Evolutionary conservation across 352 stramenopile species (phyloP), one percentile per base, ranked within the genome.

Genomic region (Pythium utonaiense): DNA sequence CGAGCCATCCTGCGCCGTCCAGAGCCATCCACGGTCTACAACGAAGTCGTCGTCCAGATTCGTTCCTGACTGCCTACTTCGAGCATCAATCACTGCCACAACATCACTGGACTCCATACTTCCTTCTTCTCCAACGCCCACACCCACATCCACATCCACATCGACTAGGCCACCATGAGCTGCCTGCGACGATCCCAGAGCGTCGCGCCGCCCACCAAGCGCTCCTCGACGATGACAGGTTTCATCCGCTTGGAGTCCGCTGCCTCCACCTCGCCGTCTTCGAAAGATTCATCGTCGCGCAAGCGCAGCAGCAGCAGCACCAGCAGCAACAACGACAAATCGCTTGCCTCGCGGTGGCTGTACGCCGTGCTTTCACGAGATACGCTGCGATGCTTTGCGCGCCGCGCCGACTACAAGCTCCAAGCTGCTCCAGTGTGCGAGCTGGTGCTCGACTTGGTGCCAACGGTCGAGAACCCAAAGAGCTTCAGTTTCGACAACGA

Each of bases 291-390:
- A 24, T 53, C 53, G 8, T 42, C 52, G 36, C 65, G 59, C 12
- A 71, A 71, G 58, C 64, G 65, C 50, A 62, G 59, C 41, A 65
- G 64, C 41, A 64, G 53, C 53, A 67, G 56, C 53, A 55, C 19
- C n/a, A 34, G 44, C 6, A 62, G 51, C 34, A 51, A 48, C 25
- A 51, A 44, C 34, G 57, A 61, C 42, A 64, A 63, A 31, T 25
- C 42, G 6, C 13, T 60, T 1, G 45, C 28, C 30, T 49, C 57
- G 53, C 65, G 65, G 6, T 72, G 65, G 65, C 54, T 72, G 19
- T 72, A 68, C 42, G 65, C 65, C 27, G 65, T 72, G 59, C 65
- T 72, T 2, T 57, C 53, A 36, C 65, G 56, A 24, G 60, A 63
- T 22, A 58, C 41, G 19, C 44, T 72, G 54, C 53, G 54, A 17